Conservation (phyloP, 306 rosid species). For the Inga laurina region DNA sequence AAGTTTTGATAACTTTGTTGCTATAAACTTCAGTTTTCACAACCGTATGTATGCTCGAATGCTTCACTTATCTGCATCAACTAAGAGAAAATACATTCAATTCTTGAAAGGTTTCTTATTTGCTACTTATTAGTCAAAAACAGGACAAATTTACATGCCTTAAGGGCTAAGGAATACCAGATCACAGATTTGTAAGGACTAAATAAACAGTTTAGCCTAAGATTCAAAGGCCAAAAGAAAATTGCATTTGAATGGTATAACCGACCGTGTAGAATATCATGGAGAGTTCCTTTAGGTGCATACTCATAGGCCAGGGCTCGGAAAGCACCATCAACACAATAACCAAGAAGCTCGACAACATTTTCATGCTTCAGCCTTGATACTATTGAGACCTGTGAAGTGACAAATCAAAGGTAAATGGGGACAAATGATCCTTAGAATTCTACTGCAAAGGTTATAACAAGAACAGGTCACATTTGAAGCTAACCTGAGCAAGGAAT, state of each 20-base stretch:
- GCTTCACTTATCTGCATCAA: neutral
- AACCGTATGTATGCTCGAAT: neutral
- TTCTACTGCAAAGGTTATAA: neutral
- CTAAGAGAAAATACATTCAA: neutral
- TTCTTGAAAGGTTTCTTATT: neutral
- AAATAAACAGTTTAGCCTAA: neutral
- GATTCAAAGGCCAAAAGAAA: neutral
- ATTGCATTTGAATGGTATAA: neutral
- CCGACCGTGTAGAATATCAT: constrained; percentile 54
- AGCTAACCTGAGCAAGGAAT: constrained; percentile 51
- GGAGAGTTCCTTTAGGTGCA: constrained; percentile 60
- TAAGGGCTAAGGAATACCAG: neutral
- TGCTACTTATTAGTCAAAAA: neutral
- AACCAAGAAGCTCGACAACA: constrained; percentile 55
- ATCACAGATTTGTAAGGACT: neutral
- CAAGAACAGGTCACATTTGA: neutral
- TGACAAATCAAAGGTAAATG: neutral
- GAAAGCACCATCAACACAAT: constrained; percentile 50
- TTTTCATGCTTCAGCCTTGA: constrained; percentile 56
- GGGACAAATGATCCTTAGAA: neutral
- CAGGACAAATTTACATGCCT: neutral
- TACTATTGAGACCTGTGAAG: constrained; percentile 51
- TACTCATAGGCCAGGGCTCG: constrained; percentile 55
- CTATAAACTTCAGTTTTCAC: neutral
- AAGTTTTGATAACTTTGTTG: neutral